Conservation (phyloP, 176 grass and related monocot genomes). For the Chloris gayana region DNA sequence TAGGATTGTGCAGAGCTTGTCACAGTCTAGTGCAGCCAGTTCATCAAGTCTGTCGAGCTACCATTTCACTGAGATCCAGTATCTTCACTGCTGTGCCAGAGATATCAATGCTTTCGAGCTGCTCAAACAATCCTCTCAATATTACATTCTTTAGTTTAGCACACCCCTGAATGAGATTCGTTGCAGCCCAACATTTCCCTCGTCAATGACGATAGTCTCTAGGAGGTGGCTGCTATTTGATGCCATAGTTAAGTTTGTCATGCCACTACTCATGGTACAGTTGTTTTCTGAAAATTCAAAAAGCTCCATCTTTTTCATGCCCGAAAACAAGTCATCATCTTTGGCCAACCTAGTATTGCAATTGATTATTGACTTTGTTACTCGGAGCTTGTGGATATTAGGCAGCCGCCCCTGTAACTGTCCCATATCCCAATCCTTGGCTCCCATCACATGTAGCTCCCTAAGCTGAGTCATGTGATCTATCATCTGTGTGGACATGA, state of each 20-base stretch:
- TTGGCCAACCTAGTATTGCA: neutral
- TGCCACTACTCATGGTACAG: too few relatives aligned
- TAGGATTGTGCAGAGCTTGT: neutral
- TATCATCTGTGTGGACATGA: neutral
- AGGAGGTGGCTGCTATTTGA: too few relatives aligned
- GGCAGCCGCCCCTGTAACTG: neutral
- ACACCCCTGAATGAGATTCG: neutral
- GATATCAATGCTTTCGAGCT: neutral
- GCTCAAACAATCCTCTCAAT: neutral
- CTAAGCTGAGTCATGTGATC: neutral
- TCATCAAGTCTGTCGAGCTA: neutral
- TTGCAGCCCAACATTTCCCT: neutral
- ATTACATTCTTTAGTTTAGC: neutral
- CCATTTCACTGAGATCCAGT: neutral
- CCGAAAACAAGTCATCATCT: neutral
- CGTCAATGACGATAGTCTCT: neutral
- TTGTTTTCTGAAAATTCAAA: neutral
- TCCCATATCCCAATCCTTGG: neutral
- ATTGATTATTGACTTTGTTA: neutral
- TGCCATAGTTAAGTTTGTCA: neutral
- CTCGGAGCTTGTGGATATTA: neutral
- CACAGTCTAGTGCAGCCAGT: neutral
- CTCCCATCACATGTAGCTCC: neutral
- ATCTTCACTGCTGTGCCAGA: neutral
- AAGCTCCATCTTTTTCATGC: neutral